phyloP scores from a whole-genome alignment of 202 grass and related monocot species.

The Hordeum pubiflorum region DNA sequence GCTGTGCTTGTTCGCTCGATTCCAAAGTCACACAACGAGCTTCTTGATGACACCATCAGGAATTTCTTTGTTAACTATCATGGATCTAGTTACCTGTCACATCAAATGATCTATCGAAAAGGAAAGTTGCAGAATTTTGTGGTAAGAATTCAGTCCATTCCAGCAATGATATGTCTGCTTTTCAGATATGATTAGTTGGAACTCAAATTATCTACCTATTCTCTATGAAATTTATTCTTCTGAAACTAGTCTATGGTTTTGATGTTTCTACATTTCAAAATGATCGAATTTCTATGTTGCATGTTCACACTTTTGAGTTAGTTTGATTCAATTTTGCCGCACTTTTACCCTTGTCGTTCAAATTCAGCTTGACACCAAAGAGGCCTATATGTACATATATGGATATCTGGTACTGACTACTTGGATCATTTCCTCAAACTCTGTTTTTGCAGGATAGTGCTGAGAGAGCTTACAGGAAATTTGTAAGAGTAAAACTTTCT shows the following conservation, averaged over 20 bases:
- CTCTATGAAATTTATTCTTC: neutral
- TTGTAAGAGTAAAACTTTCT: conserved; percentile 51
- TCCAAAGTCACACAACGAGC: conserved; percentile 50
- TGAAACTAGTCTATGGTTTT: neutral
- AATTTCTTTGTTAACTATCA: conserved; percentile 92
- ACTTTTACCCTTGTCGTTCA: too few relatives aligned
- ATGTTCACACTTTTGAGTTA: neutral
- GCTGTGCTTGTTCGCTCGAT: conserved; percentile 75
- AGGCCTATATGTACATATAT: neutral
- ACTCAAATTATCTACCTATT: neutral
- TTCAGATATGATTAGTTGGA: neutral
- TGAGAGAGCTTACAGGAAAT: conserved; percentile 70
- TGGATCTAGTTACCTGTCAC: conserved; percentile 86
- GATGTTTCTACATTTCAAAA: neutral
- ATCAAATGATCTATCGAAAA: conserved; percentile 70
- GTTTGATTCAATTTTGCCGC: neutral
- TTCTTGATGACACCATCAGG: conserved; percentile 63
- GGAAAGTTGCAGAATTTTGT: conserved; percentile 71
- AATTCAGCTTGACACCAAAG: too few relatives aligned
- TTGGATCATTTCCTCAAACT: conserved; percentile 15
- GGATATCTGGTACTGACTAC: neutral
- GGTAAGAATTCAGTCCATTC: conserved; percentile 39
- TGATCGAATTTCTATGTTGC: neutral
- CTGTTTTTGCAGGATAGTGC: conserved; percentile 58
- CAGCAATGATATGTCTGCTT: neutral